Percentiles rank a stretch among this genome's conserved stretches.
phyloP scores from a whole-genome alignment of 2,329 filamentous ascomycete genomes.

The Cadophora luteo-olivacea region DNA sequence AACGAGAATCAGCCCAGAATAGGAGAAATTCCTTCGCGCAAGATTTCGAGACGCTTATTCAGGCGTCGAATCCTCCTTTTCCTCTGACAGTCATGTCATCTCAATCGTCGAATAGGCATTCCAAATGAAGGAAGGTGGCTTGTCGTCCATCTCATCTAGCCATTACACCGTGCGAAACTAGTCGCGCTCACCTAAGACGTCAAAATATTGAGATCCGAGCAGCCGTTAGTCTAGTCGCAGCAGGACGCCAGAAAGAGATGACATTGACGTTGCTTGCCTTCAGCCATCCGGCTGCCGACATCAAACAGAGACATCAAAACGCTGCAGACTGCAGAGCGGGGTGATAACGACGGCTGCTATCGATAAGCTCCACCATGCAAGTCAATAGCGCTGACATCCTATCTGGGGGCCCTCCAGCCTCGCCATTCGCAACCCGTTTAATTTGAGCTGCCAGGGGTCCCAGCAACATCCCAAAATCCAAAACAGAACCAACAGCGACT shows the following conservation, averaged over 20 bases:
- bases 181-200: background rate
- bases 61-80: background rate
- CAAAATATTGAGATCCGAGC: background rate
- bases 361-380: slow-evolving; percentile 29
- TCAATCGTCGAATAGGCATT: background rate
- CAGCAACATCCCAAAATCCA: background rate
- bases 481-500: slow-evolving; percentile 18
- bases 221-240: slow-evolving; percentile 2
- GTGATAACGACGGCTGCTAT: slow-evolving; percentile 24
- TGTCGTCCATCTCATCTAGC: background rate
- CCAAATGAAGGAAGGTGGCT: background rate
- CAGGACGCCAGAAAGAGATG: slow-evolving; percentile 2
- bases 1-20: background rate
- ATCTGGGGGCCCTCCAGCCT: background rate
- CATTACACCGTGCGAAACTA: background rate
- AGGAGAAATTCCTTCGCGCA: background rate
- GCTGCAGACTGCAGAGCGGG: slow-evolving; percentile 15
- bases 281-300: background rate
- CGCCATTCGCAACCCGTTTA: background rate
- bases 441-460: background rate
- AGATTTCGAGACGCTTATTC: background rate
- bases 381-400: slow-evolving; percentile 4
- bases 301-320: background rate
- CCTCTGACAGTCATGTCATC: background rate
- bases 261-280: slow-evolving; percentile 9